Base-by-base conservation (phyloP, 2,329 filamentous ascomycete species). In the Coleophoma cylindrospora region DNA sequence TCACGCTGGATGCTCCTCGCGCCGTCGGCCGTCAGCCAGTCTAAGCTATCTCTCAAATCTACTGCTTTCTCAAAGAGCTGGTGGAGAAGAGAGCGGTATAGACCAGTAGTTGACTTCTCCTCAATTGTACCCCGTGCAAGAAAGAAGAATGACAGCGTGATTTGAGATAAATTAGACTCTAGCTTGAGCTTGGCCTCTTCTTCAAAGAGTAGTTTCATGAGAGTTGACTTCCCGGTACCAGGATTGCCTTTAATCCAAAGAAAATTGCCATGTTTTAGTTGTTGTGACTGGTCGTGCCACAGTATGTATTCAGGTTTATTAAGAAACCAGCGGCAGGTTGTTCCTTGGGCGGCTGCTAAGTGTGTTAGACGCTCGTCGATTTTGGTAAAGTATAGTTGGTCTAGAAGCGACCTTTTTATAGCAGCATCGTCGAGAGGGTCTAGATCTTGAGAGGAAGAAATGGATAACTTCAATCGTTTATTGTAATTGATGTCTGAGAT, bases 41-140 rank as follows among this genome's bases (percentile, higher is more conserved):
- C 54, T 32, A 60, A 50, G 36, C 51, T 54, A 0, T 51, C 14
- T 47, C 69, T 66, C 0, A 76, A 58, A 0, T 69, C 61, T 0
- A 67, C 61, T 1, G 62, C 50, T 1, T 60, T 54, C 0, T 64
- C 21, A 0, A 81, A 59, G 0, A 81, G 58, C 37, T 81, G 75
- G 1, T 64, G 53, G 0, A 81, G 49, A 0, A 82, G 48, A 0
- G 75, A 75, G 3, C 76, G 68, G 53, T 78, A 80, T 61, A 82
- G 69, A 0, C 79, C 78, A 0, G 63, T 22, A 0, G 67, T 64
- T 0, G 75, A 70, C 47, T 66, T 76, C 43, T 81, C 75, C 10
- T 79, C 55, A 1, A 61, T 0, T 34, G 53, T 58, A 27, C 55
- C 61, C 21, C 57, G 56, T 49, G 55, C 58, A 38, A 52, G 54